A percentile compares a stretch with the other conserved stretches of the same genome.
phyloP scores from a whole-genome alignment of 169 alveolate genomes.

The Cryptosporidium bovis region DNA sequence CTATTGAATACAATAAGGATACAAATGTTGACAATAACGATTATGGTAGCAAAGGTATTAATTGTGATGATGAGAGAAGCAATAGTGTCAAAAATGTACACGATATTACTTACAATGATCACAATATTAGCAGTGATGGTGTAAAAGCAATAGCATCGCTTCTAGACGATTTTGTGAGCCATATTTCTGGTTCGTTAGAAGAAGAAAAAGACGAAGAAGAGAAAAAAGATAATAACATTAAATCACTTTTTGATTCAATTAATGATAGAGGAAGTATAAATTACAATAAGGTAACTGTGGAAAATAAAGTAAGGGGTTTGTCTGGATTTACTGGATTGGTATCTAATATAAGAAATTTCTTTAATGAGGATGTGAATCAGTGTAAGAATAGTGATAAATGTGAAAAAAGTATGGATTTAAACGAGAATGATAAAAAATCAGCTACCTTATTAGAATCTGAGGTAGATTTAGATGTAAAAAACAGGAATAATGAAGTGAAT shows the following conservation, averaged over 20 bases:
- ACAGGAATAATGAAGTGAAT: constrained; percentile 3
- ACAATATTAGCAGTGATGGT: background rate
- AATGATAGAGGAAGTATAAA: background rate
- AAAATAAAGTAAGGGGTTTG: constrained; percentile 22
- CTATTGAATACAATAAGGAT: constrained; percentile 28
- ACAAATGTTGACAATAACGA: constrained; percentile 6
- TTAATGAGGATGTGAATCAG: constrained; percentile 64
- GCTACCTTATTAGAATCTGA: background rate
- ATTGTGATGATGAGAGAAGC: background rate
- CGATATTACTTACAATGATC: background rate
- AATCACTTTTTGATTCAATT: constrained; percentile 57
- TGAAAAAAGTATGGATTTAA: background rate
- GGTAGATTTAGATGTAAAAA: background rate
- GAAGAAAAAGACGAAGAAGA: constrained; percentile 68
- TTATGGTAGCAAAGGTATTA: too few species aligned
- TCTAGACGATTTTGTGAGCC: constrained; percentile 54
- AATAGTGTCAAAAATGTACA: background rate
- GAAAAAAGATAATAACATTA: constrained; percentile 37
- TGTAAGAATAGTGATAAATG: constrained; percentile 13
- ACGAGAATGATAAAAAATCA: background rate
- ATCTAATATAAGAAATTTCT: constrained; percentile 72
- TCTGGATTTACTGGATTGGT: constrained; percentile 75
- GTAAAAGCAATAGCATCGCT: constrained; percentile 2
- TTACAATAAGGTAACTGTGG: constrained; percentile 3
- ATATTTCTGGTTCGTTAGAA: constrained; percentile 47